phyloP scores from a whole-genome alignment of 768 basidiomycete genomes.

The Coprinopsis strossmayeri region DNA sequence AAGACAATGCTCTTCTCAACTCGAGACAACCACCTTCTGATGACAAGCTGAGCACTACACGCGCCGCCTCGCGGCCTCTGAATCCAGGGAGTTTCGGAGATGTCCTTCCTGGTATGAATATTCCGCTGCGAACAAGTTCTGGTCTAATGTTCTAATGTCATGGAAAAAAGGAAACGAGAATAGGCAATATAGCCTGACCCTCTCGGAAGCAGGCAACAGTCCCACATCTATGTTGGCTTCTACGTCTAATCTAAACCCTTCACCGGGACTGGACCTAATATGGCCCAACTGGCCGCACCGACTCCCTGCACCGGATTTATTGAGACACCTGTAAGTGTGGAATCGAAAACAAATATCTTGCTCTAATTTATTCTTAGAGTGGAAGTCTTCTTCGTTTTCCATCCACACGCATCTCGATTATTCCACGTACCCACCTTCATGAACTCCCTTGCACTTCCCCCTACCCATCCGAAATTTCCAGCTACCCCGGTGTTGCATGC shows the following conservation, averaged over 20 bases:
- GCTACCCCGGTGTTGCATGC: constrained; percentile 68
- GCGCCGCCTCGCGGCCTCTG: neutral
- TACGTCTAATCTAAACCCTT: neutral
- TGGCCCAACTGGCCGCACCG: constrained; percentile 58
- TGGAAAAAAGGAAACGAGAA: neutral
- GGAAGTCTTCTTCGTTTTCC: constrained; percentile 74
- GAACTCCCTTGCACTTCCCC: constrained; percentile 54
- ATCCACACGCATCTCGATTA: constrained; percentile 66
- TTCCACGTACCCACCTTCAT: constrained; percentile 66
- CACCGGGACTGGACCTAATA: constrained; percentile 29
- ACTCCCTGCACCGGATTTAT: constrained; percentile 54
- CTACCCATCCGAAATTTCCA: constrained; percentile 70
- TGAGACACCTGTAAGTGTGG: constrained; percentile 59
- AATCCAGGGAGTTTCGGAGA: neutral
- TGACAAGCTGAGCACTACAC: neutral
- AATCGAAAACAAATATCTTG: too few species aligned
- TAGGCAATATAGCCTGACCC: neutral
- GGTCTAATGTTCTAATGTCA: neutral
- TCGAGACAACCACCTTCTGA: neutral
- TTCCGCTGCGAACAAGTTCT: neutral
- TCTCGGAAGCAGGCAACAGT: neutral
- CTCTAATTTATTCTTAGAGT: constrained; percentile 33
- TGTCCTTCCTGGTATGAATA: constrained; percentile 2
- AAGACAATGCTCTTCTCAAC: constrained; percentile 27
- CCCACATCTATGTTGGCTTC: neutral